Percentiles rank a stretch among this genome's conserved stretches.
These are phyloP conservation scores for Saprolegnia diclina DNA, from an alignment of 352 stramenopile genomes.

Conservation along the genomic window DNA sequence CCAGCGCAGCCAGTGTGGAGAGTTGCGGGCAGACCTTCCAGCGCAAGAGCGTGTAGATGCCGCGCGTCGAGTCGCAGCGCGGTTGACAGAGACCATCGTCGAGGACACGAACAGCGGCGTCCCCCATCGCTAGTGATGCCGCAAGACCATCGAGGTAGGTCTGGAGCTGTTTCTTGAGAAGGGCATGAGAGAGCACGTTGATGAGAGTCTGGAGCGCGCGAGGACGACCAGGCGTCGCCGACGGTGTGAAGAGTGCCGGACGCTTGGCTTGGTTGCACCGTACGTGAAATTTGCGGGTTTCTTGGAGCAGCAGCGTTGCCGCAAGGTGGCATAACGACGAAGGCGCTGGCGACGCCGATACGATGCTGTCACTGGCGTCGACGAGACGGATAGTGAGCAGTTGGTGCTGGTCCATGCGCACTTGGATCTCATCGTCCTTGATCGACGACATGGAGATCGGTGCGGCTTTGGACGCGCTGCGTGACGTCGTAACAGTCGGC, in stretches of 20 bases:
- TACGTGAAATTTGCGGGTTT: slow-evolving; percentile 69
- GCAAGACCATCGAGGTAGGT: slow-evolving; percentile 67
- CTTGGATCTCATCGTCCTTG: slow-evolving; percentile 65
- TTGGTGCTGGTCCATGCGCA: slow-evolving; percentile 71
- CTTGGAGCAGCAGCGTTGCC: slow-evolving; percentile 68
- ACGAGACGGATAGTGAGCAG: slow-evolving; percentile 63
- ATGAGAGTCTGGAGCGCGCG: slow-evolving; percentile 40
- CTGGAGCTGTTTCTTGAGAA: slow-evolving; percentile 72
- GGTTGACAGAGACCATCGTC: slow-evolving; percentile 73
- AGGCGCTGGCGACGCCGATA: not conserved
- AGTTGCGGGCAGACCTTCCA: slow-evolving; percentile 80
- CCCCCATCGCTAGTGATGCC: slow-evolving; percentile 44
- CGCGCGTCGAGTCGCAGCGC: slow-evolving; percentile 76
- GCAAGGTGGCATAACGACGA: slow-evolving; percentile 64
- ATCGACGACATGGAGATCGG: slow-evolving; percentile 21
- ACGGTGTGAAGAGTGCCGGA: not conserved
- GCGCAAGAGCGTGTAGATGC: slow-evolving; percentile 62
- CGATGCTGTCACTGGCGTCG: slow-evolving; percentile 39
- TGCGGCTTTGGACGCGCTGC: not conserved
- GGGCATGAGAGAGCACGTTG: slow-evolving; percentile 59
- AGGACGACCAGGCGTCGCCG: slow-evolving; percentile 29
- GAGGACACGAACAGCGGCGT: slow-evolving; percentile 55
- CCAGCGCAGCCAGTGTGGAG: slow-evolving; percentile 71
- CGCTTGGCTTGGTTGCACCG: slow-evolving; percentile 27
- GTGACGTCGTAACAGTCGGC: not conserved